phyloP scores from a whole-genome alignment of 495 filamentous ascomycete genomes.

The Podospora australis region DNA sequence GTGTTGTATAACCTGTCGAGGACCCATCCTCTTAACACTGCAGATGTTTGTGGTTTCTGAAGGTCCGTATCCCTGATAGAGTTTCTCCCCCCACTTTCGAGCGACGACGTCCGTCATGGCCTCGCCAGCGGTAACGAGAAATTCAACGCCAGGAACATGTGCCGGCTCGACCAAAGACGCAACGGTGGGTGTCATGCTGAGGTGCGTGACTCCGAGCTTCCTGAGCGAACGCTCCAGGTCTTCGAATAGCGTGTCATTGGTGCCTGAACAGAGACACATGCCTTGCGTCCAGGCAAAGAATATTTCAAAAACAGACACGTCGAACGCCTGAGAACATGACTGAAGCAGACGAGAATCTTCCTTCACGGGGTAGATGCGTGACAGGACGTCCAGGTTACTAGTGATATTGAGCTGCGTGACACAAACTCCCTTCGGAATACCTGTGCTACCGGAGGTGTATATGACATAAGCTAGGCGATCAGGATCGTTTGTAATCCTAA shows the following conservation, averaged over 20 bases:
- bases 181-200: constrained; percentile 72
- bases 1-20: constrained; percentile 44
- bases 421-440: constrained; percentile 62
- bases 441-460: constrained; percentile 62
- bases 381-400: constrained; percentile 58
- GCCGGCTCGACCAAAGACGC: constrained; percentile 57
- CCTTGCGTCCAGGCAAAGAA: constrained; percentile 70
- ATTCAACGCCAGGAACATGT: constrained; percentile 57
- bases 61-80: constrained; percentile 70
- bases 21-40: constrained; percentile 51
- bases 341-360: constrained; percentile 54
- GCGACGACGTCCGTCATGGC: constrained; percentile 60
- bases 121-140: constrained; percentile 68
- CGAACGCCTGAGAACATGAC: constrained; percentile 66
- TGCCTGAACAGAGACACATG: constrained; percentile 64
- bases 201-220: constrained; percentile 57
- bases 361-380: constrained; percentile 50
- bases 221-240: constrained; percentile 56
- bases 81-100: constrained; percentile 55
- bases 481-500: constrained; percentile 24
- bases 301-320: constrained; percentile 75
- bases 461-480: constrained; percentile 50
- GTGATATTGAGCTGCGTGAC: constrained; percentile 62
- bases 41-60: constrained; percentile 72
- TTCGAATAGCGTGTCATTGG: constrained; percentile 57